Percentiles rank a stretch among this genome's conserved stretches.
Evolutionary conservation across 148 eudicot genomes (phyloP).

Genomic region (Pharnaceum exiguum): DNA sequence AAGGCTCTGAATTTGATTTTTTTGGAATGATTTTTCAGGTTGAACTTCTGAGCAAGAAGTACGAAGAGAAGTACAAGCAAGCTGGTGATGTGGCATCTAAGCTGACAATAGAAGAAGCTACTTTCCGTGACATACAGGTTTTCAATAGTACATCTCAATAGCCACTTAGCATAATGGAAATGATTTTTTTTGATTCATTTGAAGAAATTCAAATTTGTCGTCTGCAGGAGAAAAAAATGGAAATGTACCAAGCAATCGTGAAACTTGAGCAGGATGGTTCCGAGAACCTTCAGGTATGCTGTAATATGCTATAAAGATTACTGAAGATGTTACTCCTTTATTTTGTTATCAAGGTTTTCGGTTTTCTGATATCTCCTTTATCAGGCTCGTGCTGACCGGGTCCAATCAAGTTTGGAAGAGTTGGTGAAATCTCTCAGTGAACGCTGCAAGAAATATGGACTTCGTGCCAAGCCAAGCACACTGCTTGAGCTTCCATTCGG

Average conservation of each 20-base stretch:
- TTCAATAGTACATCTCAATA: slow-evolving; percentile 6
- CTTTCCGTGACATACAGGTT: slow-evolving; percentile 98
- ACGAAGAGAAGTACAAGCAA: slow-evolving; percentile 92
- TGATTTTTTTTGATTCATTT: not conserved
- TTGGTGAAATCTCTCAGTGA: slow-evolving; percentile 78
- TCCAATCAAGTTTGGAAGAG: slow-evolving; percentile 77
- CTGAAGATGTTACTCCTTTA: not conserved
- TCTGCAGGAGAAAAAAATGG: slow-evolving; percentile 48
- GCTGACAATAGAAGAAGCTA: slow-evolving; percentile 90
- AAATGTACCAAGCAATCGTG: slow-evolving; percentile 42
- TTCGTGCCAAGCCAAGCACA: slow-evolving; percentile 84
- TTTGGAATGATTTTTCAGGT: slow-evolving; percentile 37
- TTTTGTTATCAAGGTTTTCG: not conserved
- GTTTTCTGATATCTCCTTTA: slow-evolving; percentile 5
- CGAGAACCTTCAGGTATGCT: slow-evolving; percentile 39
- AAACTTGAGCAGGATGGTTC: slow-evolving; percentile 43
- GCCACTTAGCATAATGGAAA: not conserved
- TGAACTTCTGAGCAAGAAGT: slow-evolving; percentile 76
- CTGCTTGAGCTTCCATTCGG: slow-evolving; percentile 97
- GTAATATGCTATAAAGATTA: slow-evolving; percentile 1
- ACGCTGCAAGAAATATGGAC: slow-evolving; percentile 93
- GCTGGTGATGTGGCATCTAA: slow-evolving; percentile 90
- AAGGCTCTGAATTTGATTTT: not conserved
- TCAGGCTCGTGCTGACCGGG: slow-evolving; percentile 61
- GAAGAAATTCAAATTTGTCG: slow-evolving; percentile 1